Evolutionary conservation across 176 grass and related monocot genomes (phyloP), one percentile per base, ranked within the genome.

Genomic region (Oryza meyeriana): DNA sequence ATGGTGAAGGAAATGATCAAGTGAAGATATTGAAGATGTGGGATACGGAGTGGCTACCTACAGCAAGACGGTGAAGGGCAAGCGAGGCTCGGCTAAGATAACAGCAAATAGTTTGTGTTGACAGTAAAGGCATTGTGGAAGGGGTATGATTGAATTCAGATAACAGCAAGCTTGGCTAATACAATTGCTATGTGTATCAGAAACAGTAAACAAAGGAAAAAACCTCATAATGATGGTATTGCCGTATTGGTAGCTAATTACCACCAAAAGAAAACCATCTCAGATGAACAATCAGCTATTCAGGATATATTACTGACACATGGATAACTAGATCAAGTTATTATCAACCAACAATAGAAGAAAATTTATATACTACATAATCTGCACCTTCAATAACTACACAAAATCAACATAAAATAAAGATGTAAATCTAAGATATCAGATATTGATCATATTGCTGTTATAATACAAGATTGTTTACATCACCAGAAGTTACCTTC

Each of bases 401-500:
- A 71, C 57, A 59, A 47, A 36, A 63, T 71, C 3, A 72, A 81
- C 29, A 77, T 73, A 34, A 76, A 71, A 32, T 16, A 35, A 55
- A 20, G 30, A 82, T 76, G 32, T 41, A 41, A 64, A 72, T 44
- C 6, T 24, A 83, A 27, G 66, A 59, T 28, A 8, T 0, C 68
- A 77, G 1, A 31, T 78, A 87, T 75, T 38, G 70, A 71, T 5
- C 66, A 77, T 64, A 52, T 76, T 73, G 74, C 64, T 22, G 47
- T 20, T 38, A 24, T 44, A 45, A 69, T 61, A 77, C n/a, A 16
- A 39, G 26, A 75, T 70, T 10, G 7, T 66, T 18, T 63, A 62
- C 75, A 72, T 67, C 80, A 66, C 12, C 30, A 67, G 75, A 82
- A 34, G 75, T 6, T 88, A 99, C 93, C 93, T 95, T 99, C 73